phyloP scores from a whole-genome alignment of 2,329 filamentous ascomycete genomes.

The Orbilia ellipsospora region DNA sequence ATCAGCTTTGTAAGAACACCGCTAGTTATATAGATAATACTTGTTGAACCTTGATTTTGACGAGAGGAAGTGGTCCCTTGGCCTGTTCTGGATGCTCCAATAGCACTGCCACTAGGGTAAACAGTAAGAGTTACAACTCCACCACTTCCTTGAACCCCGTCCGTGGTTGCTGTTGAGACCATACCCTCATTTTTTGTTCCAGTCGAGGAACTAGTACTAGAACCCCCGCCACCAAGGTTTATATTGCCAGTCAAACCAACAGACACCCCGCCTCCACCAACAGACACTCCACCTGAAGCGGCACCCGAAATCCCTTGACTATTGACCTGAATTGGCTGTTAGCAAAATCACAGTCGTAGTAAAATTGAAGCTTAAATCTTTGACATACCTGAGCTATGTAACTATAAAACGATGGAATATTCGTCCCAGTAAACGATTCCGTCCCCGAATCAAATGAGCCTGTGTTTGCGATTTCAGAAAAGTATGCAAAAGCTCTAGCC shows the following conservation, averaged over 20 bases:
- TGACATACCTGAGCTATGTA: conserved; percentile 32
- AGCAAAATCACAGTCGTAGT: neutral
- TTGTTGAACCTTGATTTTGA: conserved; percentile 1
- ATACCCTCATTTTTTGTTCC: no score
- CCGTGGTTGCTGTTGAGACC: neutral
- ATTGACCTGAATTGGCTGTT: conserved; percentile 9
- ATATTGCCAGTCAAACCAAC: neutral
- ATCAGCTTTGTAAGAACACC: conserved; percentile 24
- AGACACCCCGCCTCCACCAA: neutral
- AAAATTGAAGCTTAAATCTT: no score
- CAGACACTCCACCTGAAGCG: neutral
- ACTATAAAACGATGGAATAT: conserved; percentile 35
- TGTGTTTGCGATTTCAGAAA: conserved; percentile 38
- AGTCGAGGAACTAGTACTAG: neutral
- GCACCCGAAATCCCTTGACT: neutral
- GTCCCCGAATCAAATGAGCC: conserved; percentile 29
- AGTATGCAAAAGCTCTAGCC: conserved; percentile 43
- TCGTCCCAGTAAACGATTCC: conserved; percentile 17
- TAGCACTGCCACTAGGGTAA: neutral
- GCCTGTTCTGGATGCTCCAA: neutral
- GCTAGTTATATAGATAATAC: neutral
- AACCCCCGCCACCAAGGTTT: neutral
- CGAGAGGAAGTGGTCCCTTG: neutral
- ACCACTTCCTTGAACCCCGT: neutral
- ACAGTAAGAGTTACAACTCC: conserved; percentile 20